Percentiles rank a stretch among this genome's conserved stretches.
Conservation (phyloP, 2,329 filamentous ascomycete species). For the Cladophialophora immunda region DNA sequence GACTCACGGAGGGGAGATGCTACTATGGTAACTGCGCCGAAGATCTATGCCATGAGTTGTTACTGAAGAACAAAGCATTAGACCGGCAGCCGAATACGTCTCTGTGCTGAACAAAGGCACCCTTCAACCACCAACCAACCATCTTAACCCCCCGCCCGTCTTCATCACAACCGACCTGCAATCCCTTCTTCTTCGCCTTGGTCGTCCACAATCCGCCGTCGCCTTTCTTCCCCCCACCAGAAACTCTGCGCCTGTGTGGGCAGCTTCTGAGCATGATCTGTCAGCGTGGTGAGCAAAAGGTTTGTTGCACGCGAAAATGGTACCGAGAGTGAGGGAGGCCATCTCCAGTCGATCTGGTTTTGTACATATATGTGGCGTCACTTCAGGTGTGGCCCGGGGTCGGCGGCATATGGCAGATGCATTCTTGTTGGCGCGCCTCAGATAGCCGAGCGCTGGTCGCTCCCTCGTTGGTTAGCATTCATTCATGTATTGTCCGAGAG, state of each 20-base stretch:
- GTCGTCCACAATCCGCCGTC: constrained; percentile 13
- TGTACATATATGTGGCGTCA: no score
- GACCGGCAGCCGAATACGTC: constrained; percentile 8
- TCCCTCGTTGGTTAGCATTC: no score
- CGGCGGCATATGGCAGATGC: no score
- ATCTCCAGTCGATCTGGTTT: no score
- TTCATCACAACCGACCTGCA: constrained; percentile 18
- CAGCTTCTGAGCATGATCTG: constrained; percentile 14
- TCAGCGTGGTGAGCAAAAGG: constrained; percentile 13
- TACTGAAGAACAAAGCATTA: constrained; percentile 9
- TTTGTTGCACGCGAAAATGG: no score
- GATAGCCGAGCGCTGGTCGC: no score
- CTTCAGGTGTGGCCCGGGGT: no score
- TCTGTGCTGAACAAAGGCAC: constrained; percentile 23
- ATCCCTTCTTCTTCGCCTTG: constrained; percentile 18
- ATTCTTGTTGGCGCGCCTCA: no score
- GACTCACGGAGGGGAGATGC: no score
- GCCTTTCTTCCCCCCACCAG: constrained; percentile 20
- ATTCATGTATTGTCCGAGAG: no score
- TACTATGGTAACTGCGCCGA: not conserved
- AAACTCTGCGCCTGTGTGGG: constrained; percentile 17
- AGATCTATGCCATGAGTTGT: constrained; percentile 10
- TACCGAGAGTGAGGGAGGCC: no score
- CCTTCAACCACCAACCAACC: constrained; percentile 16
- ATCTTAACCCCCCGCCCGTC: not conserved